Evolutionary conservation across 495 filamentous ascomycete species (phyloP).

Genomic region (Penicillium angulare): DNA sequence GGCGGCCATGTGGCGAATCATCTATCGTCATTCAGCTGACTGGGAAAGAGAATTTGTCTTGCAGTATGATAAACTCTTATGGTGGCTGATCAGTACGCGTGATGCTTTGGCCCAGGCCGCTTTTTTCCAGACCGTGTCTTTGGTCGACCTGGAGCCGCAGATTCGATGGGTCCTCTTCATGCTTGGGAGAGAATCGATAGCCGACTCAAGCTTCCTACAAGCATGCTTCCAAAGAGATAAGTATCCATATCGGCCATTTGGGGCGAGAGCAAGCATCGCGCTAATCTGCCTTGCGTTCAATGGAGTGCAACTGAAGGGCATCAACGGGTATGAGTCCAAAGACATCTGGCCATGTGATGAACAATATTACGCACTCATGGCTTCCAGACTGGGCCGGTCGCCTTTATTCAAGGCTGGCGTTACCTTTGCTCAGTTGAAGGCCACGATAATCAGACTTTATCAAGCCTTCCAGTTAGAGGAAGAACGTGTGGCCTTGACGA

Average conservation of each 20-base stretch:
- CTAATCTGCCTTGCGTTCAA: background rate
- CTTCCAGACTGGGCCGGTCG: too few species aligned
- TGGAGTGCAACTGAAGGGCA: background rate
- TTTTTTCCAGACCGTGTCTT: background rate
- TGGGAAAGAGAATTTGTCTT: background rate
- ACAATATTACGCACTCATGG: too few species aligned
- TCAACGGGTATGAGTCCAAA: too few species aligned
- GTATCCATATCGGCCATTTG: background rate
- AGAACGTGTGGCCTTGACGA: too few species aligned
- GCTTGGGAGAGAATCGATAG: background rate
- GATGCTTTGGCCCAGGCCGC: background rate
- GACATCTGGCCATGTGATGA: too few species aligned
- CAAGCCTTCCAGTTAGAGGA: too few species aligned
- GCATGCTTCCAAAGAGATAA: background rate
- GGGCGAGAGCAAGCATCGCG: background rate
- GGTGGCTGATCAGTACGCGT: background rate
- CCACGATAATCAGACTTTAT: too few species aligned
- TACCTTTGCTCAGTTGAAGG: too few species aligned
- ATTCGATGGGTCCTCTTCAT: background rate
- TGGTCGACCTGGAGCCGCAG: background rate
- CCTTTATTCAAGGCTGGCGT: too few species aligned
- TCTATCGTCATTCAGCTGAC: background rate
- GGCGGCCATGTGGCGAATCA: background rate
- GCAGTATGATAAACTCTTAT: background rate
- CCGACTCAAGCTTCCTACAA: background rate